Evolutionary conservation across 306 rosid species (phyloP), one percentile per base, ranked within the genome.

Genomic region (Glycine latifolia): DNA sequence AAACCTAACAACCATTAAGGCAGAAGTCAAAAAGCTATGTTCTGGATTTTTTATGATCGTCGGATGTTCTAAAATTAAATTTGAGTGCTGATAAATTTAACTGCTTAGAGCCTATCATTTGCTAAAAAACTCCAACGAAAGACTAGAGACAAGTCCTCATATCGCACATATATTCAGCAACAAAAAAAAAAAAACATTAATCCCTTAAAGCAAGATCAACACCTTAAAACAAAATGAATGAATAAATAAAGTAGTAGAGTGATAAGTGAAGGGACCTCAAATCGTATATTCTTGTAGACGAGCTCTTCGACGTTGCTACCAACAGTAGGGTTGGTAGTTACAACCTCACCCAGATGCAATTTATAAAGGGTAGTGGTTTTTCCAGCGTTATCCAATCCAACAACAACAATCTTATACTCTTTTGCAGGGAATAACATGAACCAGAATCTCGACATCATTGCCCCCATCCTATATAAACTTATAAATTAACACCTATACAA

Each of bases 251-350:
- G 1, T 4, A 16, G 65, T 12, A 4, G 7, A 56, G 44, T 3
- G 46, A 50, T 41, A 43, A 62, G 67, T 76, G 5, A 71, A 15
- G 75, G 71, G 48, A 91, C 99, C 99, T 95, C 99, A 17, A 95
- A 95, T 61, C 98, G 92, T 63, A 95, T 95, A 81, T 95, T 95
- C 87, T 95, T 95, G 77, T 95, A 95, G 47, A 95, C 98, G 13
- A 95, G 98, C 83, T 95, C 99, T 79, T 95, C 99, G 5, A 95
- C 97, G 83, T 95, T 95, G 88, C 99, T 95, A 26, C 99, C 99
- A 33, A 95, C 99, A 37, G 97, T 95, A 46, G 99, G 98, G 81
- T 95, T 94, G 5, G 99, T 95, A 13, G 98, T 95, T 76, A 95
- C 99, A 65, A 95, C 99, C 90, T 95, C 99, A 65, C 98, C 99